phyloP scores from a whole-genome alignment of 352 stramenopile genomes.

The Globisporangium carolinianum region DNA sequence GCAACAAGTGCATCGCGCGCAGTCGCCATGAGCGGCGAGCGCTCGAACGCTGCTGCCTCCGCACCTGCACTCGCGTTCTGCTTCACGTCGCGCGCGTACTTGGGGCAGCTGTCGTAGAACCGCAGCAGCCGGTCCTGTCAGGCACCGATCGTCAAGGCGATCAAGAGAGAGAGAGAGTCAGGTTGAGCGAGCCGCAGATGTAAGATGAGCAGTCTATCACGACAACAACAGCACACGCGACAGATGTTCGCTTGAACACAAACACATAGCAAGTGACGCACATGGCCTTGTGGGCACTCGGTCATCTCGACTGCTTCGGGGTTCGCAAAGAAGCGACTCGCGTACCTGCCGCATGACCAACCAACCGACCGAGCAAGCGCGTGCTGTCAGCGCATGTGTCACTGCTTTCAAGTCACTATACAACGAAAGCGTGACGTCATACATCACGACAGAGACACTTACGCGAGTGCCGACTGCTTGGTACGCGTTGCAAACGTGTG shows the following conservation, averaged over 20 bases:
- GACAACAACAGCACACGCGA: too few species aligned
- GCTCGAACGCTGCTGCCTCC: slow-evolving; percentile 33
- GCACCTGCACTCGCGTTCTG: slow-evolving; percentile 35
- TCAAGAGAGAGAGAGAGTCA: neutral
- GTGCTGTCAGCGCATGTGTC: too few species aligned
- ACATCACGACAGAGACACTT: slow-evolving; percentile 8
- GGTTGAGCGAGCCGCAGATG: too few species aligned
- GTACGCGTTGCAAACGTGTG: slow-evolving; percentile 51
- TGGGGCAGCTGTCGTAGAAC: slow-evolving; percentile 64
- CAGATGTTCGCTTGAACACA: too few species aligned
- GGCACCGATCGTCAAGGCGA: neutral
- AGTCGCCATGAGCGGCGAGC: slow-evolving; percentile 23
- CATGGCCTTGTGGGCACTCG: slow-evolving; percentile 22
- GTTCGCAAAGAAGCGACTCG: slow-evolving; percentile 50
- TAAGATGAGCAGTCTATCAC: too few species aligned
- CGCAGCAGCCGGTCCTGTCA: slow-evolving; percentile 43
- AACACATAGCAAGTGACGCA: neutral
- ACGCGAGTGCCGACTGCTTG: slow-evolving; percentile 50
- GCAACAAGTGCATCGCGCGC: slow-evolving; percentile 20
- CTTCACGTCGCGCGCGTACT: slow-evolving; percentile 50
- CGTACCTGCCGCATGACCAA: slow-evolving; percentile 27
- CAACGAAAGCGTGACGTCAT: too few species aligned
- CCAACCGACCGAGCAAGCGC: too few species aligned
- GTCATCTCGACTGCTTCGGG: slow-evolving; percentile 39
- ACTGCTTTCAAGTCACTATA: too few species aligned